Evolutionary conservation across 2,329 filamentous ascomycete species (phyloP), one percentile per base, ranked within the genome.

Genomic region (Ophioceras dolichostomum): DNA sequence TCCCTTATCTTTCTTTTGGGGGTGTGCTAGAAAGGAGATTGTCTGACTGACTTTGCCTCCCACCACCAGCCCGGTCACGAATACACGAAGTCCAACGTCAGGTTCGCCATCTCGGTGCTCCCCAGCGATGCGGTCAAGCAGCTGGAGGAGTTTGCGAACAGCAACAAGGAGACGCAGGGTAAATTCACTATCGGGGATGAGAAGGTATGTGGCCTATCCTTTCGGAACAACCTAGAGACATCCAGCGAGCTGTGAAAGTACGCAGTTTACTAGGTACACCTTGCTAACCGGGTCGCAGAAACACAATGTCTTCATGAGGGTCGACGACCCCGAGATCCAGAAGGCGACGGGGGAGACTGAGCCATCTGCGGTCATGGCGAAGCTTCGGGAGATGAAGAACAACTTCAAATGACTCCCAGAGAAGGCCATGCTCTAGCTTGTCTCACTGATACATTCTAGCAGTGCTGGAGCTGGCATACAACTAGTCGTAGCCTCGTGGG

Each of bases 171-270:
- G 62, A 96, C 91, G 2, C 88, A 94, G 57, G 91, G 91, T 33
- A 84, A 87, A 53, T 96, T 94, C 50, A 98, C 89, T 0, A 96
- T 98, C 58, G 88, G 82, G 0, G 87, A 98, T 53, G 91, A 98
- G 62, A 96, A 96, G 79, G 84, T 85, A 59, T 39, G 59, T n/a
- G n/a, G n/a, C n/a, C n/a, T n/a, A n/a, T n/a, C n/a, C n/a, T n/a
- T n/a, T n/a, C n/a, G n/a, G n/a, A n/a, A n/a, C n/a, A n/a, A n/a
- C n/a, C n/a, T n/a, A n/a, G n/a, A n/a, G n/a, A n/a, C n/a, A n/a
- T n/a, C n/a, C n/a, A n/a, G n/a, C n/a, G n/a, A n/a, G n/a, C n/a
- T n/a, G n/a, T n/a, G n/a, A n/a, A n/a, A n/a, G n/a, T n/a, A n/a
- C n/a, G n/a, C n/a, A n/a, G n/a, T n/a, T n/a, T n/a, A n/a, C n/a